Evolutionary conservation across 1,284 basidiomycete genomes (phyloP).

Genomic region (Apiotrichum siamense): DNA sequence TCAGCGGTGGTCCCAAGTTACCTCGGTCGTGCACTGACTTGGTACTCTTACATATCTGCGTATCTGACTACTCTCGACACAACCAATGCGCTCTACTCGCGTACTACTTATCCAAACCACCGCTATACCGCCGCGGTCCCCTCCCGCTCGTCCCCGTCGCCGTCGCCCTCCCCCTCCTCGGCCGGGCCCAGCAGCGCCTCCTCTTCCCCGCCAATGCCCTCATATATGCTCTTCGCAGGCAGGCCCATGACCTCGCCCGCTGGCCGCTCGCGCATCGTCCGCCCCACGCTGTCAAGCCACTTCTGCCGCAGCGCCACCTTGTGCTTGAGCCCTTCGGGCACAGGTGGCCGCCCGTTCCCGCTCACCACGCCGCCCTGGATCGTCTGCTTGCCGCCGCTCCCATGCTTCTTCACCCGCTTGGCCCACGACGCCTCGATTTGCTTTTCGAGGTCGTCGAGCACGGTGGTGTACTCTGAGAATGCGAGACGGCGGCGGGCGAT

Average conservation of each 20-base stretch:
- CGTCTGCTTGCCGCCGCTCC: conserved; percentile 51
- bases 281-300: conserved; percentile 67
- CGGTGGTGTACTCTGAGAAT: conserved; percentile 77
- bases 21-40: no score
- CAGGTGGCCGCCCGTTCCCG: conserved; percentile 55
- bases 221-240: conserved; percentile 65
- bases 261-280: conserved; percentile 59
- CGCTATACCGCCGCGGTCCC: no score
- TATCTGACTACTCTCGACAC: no score
- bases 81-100: no score
- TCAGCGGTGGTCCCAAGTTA: no score
- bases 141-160: no score
- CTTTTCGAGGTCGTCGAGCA: conserved; percentile 74
- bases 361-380: conserved; percentile 46
- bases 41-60: no score
- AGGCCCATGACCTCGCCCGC: conserved; percentile 66
- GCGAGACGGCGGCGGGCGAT: conserved; percentile 83
- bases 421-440: conserved; percentile 56
- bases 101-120: no score
- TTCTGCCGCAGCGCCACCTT: conserved; percentile 63
- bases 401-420: conserved; percentile 49
- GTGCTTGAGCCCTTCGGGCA: conserved; percentile 65
- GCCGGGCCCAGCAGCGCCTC: no score
- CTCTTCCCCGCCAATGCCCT: conserved; percentile 68
- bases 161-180: no score